A percentile compares a stretch with the other conserved stretches of the same genome.
Conservation (phyloP, 2,329 filamentous ascomycete species). For the Escovopsis sp. region DNA sequence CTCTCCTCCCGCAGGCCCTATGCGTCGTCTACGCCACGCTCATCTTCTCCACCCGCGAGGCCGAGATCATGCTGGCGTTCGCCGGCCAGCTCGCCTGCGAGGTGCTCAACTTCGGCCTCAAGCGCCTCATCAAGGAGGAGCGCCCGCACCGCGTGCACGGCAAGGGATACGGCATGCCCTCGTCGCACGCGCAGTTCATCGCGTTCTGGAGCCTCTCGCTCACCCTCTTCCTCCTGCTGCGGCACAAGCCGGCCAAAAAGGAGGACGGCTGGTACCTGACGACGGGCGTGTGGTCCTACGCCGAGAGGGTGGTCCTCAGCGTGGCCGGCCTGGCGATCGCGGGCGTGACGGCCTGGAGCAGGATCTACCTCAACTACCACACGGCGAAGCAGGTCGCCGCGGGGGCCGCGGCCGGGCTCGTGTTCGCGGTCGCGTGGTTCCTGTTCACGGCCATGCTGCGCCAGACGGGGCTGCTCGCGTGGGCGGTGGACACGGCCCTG, state of each 20-base stretch:
- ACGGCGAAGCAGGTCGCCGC: constrained; percentile 77
- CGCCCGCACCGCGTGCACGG: constrained; percentile 71
- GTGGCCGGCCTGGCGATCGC: constrained; percentile 47
- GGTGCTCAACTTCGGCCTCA: constrained; percentile 75
- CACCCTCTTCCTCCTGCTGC: constrained; percentile 67
- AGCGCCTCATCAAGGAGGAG: constrained; percentile 85
- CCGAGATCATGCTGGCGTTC: constrained; percentile 82
- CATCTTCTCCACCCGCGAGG: constrained; percentile 80
- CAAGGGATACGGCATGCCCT: constrained; percentile 96
- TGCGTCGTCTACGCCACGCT: constrained; percentile 83
- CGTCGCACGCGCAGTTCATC: constrained; percentile 87
- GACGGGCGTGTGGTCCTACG: constrained; percentile 38
- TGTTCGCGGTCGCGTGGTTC: constrained; percentile 71
- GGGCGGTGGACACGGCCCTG: constrained; percentile 52
- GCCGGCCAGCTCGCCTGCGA: constrained; percentile 85
- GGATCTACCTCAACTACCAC: constrained; percentile 88
- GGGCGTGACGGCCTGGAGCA: constrained; percentile 59
- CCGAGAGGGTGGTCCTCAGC: constrained; percentile 42
- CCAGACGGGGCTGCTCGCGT: constrained; percentile 52
- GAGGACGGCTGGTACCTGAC: background rate
- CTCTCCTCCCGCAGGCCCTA: constrained; percentile 82
- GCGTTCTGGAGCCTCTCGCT: constrained; percentile 81
- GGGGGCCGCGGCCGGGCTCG: constrained; percentile 54
- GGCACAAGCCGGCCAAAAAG: constrained; percentile 46
- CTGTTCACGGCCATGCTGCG: constrained; percentile 51